These are phyloP conservation scores for Acorus calamus DNA, from an alignment of 106 monocot genomes.

Conservation along the genomic window DNA sequence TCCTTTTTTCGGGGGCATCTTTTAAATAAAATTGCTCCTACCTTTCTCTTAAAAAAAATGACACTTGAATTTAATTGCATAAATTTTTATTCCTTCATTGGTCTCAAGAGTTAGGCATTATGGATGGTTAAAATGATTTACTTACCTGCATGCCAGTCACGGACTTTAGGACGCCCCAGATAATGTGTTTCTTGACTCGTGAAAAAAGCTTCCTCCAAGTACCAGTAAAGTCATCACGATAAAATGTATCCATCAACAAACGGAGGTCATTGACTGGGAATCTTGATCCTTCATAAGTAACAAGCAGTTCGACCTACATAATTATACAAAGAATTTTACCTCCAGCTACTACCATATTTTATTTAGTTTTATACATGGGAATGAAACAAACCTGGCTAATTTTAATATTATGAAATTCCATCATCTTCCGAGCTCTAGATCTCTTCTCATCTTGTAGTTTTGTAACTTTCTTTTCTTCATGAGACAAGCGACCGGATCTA, in stretches of 20 bases:
- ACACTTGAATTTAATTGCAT: no score
- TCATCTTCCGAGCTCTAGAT: slow-evolving; percentile 65
- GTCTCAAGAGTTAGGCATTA: no score
- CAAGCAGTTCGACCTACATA: slow-evolving; percentile 76
- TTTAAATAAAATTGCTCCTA: no score
- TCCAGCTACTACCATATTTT: no score
- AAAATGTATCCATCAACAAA: slow-evolving; percentile 91
- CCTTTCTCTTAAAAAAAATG: no score
- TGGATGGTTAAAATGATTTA: not conserved
- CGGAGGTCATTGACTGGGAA: slow-evolving; percentile 87
- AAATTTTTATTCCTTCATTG: no score
- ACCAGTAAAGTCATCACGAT: slow-evolving; percentile 87
- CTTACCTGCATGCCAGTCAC: slow-evolving; percentile 98
- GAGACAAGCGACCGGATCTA: slow-evolving; percentile 45
- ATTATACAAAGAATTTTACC: not conserved
- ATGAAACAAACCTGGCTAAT: slow-evolving; percentile 77
- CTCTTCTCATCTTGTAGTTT: slow-evolving; percentile 77
- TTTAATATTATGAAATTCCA: slow-evolving; percentile 90
- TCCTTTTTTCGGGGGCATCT: no score
- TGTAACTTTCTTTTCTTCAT: slow-evolving; percentile 69
- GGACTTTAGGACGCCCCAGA: slow-evolving; percentile 96
- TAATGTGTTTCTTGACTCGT: slow-evolving; percentile 90
- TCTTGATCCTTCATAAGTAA: slow-evolving; percentile 91
- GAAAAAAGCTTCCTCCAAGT: slow-evolving; percentile 90
- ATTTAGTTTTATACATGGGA: no score